These are phyloP conservation scores for Penicillium hordei DNA, from an alignment of 2,329 filamentous ascomycete genomes.

Conservation along the genomic window DNA sequence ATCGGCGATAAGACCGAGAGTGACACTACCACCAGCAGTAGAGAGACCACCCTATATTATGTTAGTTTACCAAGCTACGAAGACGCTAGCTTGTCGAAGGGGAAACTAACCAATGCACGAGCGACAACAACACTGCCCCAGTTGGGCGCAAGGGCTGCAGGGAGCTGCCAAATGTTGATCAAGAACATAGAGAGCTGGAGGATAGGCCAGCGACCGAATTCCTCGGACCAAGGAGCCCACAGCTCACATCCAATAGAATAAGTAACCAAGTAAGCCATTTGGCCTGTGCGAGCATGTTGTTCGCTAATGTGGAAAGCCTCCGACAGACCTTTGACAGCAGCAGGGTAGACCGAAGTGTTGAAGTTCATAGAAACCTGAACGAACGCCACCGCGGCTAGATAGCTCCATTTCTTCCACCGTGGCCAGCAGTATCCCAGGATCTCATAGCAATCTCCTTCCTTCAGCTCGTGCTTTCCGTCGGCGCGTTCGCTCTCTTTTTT, in stretches of 20 bases:
- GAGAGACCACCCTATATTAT: conserved; percentile 50
- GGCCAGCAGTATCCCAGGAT: conserved; percentile 60
- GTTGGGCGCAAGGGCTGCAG: conserved; percentile 67
- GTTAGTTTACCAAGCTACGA: not conserved
- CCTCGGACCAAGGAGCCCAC: conserved; percentile 81
- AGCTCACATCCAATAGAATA: conserved; percentile 82
- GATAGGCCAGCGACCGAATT: conserved; percentile 71
- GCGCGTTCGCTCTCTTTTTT: conserved; percentile 20
- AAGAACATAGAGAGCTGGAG: conserved; percentile 69
- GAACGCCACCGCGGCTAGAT: conserved; percentile 59
- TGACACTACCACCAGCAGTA: conserved; percentile 60
- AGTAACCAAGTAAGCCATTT: conserved; percentile 70
- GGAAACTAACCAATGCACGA: conserved; percentile 51
- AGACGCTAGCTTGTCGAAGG: not conserved
- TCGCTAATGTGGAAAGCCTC: conserved; percentile 64
- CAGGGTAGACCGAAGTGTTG: conserved; percentile 69
- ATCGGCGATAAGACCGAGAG: conserved; percentile 60
- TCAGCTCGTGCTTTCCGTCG: conserved; percentile 35
- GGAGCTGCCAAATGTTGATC: conserved; percentile 72
- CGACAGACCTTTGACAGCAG: conserved; percentile 62
- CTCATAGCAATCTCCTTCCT: conserved; percentile 58
- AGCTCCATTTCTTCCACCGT: conserved; percentile 35
- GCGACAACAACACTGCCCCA: conserved; percentile 65
- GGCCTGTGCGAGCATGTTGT: conserved; percentile 66
- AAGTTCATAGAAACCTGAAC: conserved; percentile 74